phyloP scores from a whole-genome alignment of 768 basidiomycete genomes.

The Lactifluus echinatus region DNA sequence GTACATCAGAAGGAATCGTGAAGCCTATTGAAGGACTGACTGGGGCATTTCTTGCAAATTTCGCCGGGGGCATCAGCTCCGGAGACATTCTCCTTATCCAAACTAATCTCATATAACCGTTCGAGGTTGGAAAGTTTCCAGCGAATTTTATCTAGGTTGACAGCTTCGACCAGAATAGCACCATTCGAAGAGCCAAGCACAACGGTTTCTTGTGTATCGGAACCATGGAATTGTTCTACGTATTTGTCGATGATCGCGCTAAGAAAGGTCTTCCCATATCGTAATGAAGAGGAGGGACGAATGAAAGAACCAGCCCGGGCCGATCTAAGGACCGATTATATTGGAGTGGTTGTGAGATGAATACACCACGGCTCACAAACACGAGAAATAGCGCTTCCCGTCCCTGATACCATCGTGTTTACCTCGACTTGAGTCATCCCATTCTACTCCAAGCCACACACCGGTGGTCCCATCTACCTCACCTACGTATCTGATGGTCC shows the following conservation, averaged over 20 bases:
- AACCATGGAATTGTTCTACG: constrained; percentile 50
- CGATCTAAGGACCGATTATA: constrained; percentile 33
- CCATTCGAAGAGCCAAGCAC: constrained; percentile 76
- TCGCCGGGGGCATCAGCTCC: constrained; percentile 40
- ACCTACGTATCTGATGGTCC: constrained; percentile 66
- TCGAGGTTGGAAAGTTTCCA: constrained; percentile 57
- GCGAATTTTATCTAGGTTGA: constrained; percentile 71
- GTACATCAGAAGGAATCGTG: constrained; percentile 14
- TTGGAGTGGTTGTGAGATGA: constrained; percentile 1
- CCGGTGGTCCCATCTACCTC: constrained; percentile 53
- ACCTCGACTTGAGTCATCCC: constrained; percentile 80
- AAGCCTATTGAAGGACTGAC: constrained; percentile 36
- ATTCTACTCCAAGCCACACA: constrained; percentile 93
- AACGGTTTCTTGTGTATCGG: constrained; percentile 48
- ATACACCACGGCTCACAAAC: constrained; percentile 43
- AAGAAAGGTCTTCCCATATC: constrained; percentile 63
- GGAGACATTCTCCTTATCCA: constrained; percentile 62
- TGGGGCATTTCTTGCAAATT: constrained; percentile 53
- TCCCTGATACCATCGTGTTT: constrained; percentile 83
- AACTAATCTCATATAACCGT: constrained; percentile 66
- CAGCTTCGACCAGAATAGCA: constrained; percentile 79
- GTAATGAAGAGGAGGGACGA: constrained; percentile 50
- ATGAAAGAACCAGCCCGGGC: constrained; percentile 72
- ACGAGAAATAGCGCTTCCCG: constrained; percentile 68
- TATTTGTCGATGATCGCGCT: constrained; percentile 73